A percentile compares a stretch with the other conserved stretches of the same genome.
Conservation (phyloP, 371 early-diverging fungal species). For the Actinomucor elegans region DNA sequence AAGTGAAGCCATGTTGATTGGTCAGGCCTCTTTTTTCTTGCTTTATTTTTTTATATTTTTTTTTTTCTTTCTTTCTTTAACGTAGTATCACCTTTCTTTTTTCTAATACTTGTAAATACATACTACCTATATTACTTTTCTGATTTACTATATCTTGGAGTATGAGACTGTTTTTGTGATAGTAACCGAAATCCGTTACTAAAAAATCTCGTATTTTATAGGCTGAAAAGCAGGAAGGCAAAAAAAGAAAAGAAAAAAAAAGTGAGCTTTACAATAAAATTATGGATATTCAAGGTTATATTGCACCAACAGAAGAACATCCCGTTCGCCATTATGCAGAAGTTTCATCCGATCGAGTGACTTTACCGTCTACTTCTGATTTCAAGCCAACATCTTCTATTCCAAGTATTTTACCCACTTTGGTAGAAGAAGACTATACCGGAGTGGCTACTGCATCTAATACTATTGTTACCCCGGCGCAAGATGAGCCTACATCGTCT, state of each 20-base stretch:
- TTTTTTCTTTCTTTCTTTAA: conserved; percentile 8
- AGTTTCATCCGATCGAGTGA: conserved; percentile 5
- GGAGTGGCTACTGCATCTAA: not conserved
- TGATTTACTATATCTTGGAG: not conserved
- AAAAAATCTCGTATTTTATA: not conserved
- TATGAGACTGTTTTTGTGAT: not conserved
- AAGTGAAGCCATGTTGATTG: conserved; percentile 13
- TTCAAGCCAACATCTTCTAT: conserved; percentile 9
- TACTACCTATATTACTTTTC: too few species aligned
- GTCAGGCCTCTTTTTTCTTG: conserved; percentile 15
- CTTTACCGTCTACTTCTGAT: conserved; percentile 11
- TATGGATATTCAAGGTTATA: conserved; percentile 28
- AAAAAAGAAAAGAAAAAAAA: conserved; percentile 4
- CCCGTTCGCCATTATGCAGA: conserved; percentile 10
- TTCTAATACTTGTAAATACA: too few species aligned
- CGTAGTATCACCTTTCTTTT: conserved; percentile 1
- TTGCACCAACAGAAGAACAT: conserved; percentile 13
- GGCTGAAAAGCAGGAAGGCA: not conserved
- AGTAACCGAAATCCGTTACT: not conserved
- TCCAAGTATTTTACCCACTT: conserved; percentile 22
- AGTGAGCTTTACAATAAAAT: too few species aligned
- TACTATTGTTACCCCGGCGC: conserved; percentile 1
- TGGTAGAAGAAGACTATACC: conserved; percentile 15
- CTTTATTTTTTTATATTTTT: conserved; percentile 14
- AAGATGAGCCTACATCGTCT: conserved; percentile 5